phyloP scores from a whole-genome alignment of 441 rosid species.

The Erysimum pusillum region DNA sequence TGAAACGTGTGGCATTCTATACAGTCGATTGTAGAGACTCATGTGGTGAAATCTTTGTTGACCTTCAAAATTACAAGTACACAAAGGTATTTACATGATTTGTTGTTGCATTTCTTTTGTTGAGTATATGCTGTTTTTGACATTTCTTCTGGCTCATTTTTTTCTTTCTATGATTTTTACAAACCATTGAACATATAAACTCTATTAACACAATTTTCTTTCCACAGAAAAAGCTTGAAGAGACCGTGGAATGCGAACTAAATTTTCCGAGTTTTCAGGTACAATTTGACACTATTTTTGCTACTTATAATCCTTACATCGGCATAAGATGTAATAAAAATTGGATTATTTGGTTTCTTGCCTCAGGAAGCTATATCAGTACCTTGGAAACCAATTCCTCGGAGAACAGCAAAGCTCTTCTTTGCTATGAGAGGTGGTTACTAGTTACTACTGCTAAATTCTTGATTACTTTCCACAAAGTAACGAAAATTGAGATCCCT shows the following conservation, averaged over 20 bases:
- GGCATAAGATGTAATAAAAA: neutral
- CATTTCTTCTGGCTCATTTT: neutral
- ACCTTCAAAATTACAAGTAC: slow-evolving; percentile 69
- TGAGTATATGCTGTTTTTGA: neutral
- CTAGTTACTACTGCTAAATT: slow-evolving; percentile 11
- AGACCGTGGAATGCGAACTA: slow-evolving; percentile 62
- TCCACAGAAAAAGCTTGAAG: slow-evolving; percentile 75
- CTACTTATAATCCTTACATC: neutral
- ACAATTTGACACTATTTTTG: neutral
- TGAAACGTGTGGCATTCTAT: slow-evolving; percentile 82
- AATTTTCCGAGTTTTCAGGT: slow-evolving; percentile 86
- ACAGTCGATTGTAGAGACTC: slow-evolving; percentile 81
- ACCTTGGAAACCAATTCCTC: slow-evolving; percentile 75
- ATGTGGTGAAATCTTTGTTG: slow-evolving; percentile 87
- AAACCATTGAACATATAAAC: neutral
- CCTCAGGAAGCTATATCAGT: slow-evolving; percentile 75
- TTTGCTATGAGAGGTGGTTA: slow-evolving; percentile 81
- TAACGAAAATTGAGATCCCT: neutral
- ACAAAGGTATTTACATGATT: slow-evolving; percentile 56
- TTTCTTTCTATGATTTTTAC: neutral
- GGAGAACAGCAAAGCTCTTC: slow-evolving; percentile 75
- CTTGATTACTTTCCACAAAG: slow-evolving; percentile 11
- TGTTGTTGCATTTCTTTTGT: slow-evolving; percentile 1
- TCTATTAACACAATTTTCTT: neutral
- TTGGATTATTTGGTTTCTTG: neutral